These are phyloP conservation scores for Fraxinus angustifolia DNA, from an alignment of 305 asterid genomes.

Conservation along the genomic window DNA sequence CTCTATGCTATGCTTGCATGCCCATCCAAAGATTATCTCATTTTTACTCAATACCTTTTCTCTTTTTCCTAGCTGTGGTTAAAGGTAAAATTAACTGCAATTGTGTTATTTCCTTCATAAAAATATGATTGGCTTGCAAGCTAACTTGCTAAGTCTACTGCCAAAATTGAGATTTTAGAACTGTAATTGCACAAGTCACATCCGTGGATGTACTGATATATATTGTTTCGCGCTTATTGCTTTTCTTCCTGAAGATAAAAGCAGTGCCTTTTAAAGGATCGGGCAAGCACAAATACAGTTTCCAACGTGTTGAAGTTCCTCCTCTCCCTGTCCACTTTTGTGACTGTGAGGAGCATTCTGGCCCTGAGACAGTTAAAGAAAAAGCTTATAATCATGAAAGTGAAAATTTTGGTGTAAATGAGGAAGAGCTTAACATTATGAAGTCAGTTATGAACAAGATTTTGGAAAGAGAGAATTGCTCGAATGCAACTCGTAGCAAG, in stretches of 20 bases:
- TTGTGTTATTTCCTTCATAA: neutral
- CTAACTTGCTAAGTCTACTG: neutral
- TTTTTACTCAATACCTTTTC: neutral
- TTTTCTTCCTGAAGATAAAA: slow-evolving; percentile 53
- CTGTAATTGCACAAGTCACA: neutral
- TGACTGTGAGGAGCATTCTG: slow-evolving; percentile 83
- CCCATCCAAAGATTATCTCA: neutral
- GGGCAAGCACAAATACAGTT: slow-evolving; percentile 94
- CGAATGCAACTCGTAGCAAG: slow-evolving; percentile 24
- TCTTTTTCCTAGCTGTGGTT: neutral
- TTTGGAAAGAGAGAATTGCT: slow-evolving; percentile 42
- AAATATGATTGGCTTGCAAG: neutral
- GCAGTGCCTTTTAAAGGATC: slow-evolving; percentile 71
- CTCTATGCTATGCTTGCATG: slow-evolving; percentile 3
- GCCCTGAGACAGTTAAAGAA: slow-evolving; percentile 32
- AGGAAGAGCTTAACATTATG: slow-evolving; percentile 76
- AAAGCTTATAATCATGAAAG: slow-evolving; percentile 21
- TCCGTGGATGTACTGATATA: slow-evolving; percentile 18
- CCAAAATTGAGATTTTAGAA: neutral
- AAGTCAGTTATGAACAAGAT: slow-evolving; percentile 60
- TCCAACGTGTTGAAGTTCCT: slow-evolving; percentile 80
- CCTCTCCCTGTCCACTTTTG: slow-evolving; percentile 67
- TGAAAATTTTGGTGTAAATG: slow-evolving; percentile 51
- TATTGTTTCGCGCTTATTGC: slow-evolving; percentile 14
- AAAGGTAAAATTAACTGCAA: neutral